A percentile compares a stretch with the other conserved stretches of the same genome.
Evolutionary conservation across 2,329 filamentous ascomycete genomes (phyloP).

Genomic region (Curvularia hawaiiensis): DNA sequence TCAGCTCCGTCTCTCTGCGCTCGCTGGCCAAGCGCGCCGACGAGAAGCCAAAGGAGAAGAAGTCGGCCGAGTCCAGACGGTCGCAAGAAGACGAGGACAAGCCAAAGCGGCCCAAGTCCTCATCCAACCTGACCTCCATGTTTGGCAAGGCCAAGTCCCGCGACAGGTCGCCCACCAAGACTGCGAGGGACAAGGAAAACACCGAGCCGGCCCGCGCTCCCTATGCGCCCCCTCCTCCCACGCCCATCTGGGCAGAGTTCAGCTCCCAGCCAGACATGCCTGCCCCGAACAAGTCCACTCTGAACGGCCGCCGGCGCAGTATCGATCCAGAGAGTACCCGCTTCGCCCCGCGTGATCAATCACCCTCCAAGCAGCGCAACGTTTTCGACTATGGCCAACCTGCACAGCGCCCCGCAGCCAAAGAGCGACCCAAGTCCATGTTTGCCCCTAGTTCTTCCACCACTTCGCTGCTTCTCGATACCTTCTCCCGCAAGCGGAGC

Average conservation of each 20-base stretch:
- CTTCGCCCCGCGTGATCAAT: conserved; percentile 65
- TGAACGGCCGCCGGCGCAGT: conserved; percentile 51
- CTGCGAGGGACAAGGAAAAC: conserved; percentile 80
- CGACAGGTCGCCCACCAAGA: conserved; percentile 51
- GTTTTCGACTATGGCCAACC: conserved; percentile 60
- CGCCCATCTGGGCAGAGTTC: conserved; percentile 85
- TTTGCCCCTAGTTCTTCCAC: conserved; percentile 51
- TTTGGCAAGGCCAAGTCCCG: conserved; percentile 75
- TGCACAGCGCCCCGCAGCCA: conserved; percentile 36
- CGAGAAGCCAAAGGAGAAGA: conserved; percentile 41
- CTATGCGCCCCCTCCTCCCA: conserved; percentile 52
- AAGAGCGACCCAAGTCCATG: conserved; percentile 59
- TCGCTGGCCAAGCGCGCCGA: conserved; percentile 54
- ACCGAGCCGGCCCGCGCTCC: conserved; percentile 63
- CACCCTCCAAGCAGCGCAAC: conserved; percentile 66
- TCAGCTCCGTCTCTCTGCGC: conserved; percentile 60
- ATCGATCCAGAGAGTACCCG: conserved; percentile 61
- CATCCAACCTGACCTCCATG: conserved; percentile 78
- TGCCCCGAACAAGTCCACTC: conserved; percentile 51
- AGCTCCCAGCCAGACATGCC: conserved; percentile 47
- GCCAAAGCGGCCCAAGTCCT: conserved; percentile 77
- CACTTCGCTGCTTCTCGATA: conserved; percentile 47
- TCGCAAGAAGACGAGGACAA: conserved; percentile 41
- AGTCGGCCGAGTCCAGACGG: conserved; percentile 37
- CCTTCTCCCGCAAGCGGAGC: conserved; percentile 46